Evolutionary conservation across 352 stramenopile genomes (phyloP).

Genomic region (Pythium coloratum): DNA sequence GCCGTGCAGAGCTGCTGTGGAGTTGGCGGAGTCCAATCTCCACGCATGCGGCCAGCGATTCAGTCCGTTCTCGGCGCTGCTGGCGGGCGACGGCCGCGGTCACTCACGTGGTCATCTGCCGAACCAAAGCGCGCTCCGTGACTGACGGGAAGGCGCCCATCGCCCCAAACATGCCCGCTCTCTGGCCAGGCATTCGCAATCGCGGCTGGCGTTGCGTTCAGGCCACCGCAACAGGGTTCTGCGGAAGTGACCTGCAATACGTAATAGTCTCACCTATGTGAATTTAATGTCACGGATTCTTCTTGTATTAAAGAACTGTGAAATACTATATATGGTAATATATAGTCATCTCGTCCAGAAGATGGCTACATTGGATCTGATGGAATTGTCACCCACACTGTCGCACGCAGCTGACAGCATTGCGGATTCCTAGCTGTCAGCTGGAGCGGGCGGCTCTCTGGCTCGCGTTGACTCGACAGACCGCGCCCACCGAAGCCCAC

Average conservation of each 20-base stretch:
- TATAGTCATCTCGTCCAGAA: neutral
- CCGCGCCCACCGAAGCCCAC: slow-evolving; percentile 2
- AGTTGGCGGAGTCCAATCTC: too few species aligned
- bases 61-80: neutral
- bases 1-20: neutral
- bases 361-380: neutral
- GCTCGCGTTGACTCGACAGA: slow-evolving; percentile 6
- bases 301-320: neutral
- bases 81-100: neutral
- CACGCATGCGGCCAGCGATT: neutral
- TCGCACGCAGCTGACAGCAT: slow-evolving; percentile 1
- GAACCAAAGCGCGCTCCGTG: neutral
- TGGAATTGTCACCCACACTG: neutral
- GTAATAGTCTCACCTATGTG: neutral
- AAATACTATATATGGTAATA: neutral
- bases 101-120: slow-evolving; percentile 5
- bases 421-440: neutral
- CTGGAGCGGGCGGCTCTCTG: neutral
- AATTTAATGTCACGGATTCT: too few species aligned
- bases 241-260: neutral
- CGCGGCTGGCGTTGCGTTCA: neutral
- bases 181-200: neutral
- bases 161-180: neutral
- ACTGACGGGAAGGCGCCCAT: neutral
- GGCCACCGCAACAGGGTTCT: neutral